A percentile compares a stretch with the other conserved stretches of the same genome.
Conservation (phyloP, 306 rosid genomes). For the Acmispon strigosus region DNA sequence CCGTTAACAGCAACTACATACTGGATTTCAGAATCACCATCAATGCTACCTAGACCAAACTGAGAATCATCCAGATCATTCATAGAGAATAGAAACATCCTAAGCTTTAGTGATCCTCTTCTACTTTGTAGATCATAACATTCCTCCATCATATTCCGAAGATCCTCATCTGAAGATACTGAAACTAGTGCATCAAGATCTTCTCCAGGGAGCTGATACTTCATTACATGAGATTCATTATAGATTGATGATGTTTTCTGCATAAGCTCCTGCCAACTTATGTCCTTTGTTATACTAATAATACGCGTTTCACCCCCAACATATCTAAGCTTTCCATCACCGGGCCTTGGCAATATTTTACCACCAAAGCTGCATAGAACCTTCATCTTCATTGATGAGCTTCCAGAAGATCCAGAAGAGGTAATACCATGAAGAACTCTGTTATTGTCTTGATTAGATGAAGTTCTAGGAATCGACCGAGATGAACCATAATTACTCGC, state of each 20-base stretch:
- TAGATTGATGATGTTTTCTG: constrained; percentile 49
- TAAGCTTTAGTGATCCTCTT: constrained; percentile 43
- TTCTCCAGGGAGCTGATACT: constrained; percentile 86
- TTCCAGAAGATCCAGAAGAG: constrained; percentile 41
- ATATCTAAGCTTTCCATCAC: constrained; percentile 68
- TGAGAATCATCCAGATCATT: constrained; percentile 67
- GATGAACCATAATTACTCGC: constrained; percentile 41
- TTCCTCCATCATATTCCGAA: constrained; percentile 88
- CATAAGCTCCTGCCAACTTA: constrained; percentile 58
- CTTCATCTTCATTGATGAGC: constrained; percentile 48
- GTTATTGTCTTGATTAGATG: constrained; percentile 36
- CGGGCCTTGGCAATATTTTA: constrained; percentile 63
- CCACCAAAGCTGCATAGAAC: constrained; percentile 78
- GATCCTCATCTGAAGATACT: constrained; percentile 78
- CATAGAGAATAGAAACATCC: constrained; percentile 63
- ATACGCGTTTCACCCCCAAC: constrained; percentile 83
- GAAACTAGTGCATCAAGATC: constrained; percentile 89
- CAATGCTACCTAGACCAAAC: constrained; percentile 37
- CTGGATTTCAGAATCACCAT: constrained; percentile 53
- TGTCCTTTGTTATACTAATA: constrained; percentile 52
- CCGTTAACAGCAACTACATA: constrained; percentile 79
- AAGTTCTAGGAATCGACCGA: constrained; percentile 39
- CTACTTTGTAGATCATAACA: constrained; percentile 35
- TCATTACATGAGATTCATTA: constrained; percentile 43
- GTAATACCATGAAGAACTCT: constrained; percentile 28